Percentiles rank a stretch among this genome's conserved stretches.
Conservation (phyloP, 2,329 filamentous ascomycete species). For the Aspergillus melleus region DNA sequence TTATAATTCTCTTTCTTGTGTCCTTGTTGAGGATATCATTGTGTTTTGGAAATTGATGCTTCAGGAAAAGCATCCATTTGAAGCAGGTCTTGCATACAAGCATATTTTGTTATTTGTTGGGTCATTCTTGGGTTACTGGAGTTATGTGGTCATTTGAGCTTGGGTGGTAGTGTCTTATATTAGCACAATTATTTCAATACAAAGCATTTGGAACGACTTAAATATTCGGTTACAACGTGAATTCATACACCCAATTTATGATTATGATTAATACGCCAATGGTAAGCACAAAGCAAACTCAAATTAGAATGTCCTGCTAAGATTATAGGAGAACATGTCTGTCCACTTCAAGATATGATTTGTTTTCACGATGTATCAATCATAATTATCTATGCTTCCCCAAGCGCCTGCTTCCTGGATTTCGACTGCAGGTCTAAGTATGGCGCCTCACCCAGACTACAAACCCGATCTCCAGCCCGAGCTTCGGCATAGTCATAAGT, state of each 20-base stretch:
- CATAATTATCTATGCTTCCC: background rate
- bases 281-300: too few species aligned
- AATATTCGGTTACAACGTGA: too few species aligned
- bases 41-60: background rate
- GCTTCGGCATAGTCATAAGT: slow-evolving; percentile 35
- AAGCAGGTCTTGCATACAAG: background rate
- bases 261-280: too few species aligned
- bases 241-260: too few species aligned
- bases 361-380: too few species aligned
- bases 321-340: too few species aligned
- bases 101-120: background rate
- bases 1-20: background rate
- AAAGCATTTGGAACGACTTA: too few species aligned
- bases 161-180: background rate
- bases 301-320: too few species aligned
- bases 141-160: background rate
- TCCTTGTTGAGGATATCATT: background rate
- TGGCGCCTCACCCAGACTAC: slow-evolving; percentile 54
- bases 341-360: too few species aligned
- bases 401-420: slow-evolving; percentile 40
- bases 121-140: background rate
- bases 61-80: background rate
- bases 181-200: background rate
- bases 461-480: slow-evolving; percentile 50
- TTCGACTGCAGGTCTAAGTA: slow-evolving; percentile 48